These are phyloP conservation scores for Colletotrichum sp. DNA, from an alignment of 2,329 filamentous ascomycete genomes.

Conservation along the genomic window DNA sequence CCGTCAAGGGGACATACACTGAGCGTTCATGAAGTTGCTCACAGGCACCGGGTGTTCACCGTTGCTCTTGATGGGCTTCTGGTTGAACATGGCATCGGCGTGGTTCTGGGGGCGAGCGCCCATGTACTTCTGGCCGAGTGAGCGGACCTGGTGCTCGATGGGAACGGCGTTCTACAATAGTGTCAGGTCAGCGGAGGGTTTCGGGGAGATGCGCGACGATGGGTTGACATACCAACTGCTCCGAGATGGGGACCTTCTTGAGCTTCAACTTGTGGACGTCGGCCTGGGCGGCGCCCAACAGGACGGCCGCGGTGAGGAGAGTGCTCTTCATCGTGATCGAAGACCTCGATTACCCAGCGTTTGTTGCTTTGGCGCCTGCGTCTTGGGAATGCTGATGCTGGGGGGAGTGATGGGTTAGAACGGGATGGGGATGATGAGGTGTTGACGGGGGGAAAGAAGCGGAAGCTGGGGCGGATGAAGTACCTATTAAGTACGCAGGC, in stretches of 20 bases:
- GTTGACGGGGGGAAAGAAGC: constrained; percentile 16
- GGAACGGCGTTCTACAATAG: constrained; percentile 70
- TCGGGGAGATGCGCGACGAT: not conserved
- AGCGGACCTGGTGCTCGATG: constrained; percentile 80
- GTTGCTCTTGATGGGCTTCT: constrained; percentile 69
- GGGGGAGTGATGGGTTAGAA: not conserved
- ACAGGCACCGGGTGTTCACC: constrained; percentile 83
- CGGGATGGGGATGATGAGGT: constrained; percentile 15
- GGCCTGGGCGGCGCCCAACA: constrained; percentile 83
- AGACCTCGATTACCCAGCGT: not conserved
- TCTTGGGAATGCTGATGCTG: constrained; percentile 9
- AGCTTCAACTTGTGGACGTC: constrained; percentile 96
- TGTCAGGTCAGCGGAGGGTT: constrained; percentile 16
- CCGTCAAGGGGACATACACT: constrained; percentile 71
- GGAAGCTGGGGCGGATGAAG: constrained; percentile 11
- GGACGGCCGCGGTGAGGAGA: constrained; percentile 77
- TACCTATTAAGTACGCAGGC: constrained; percentile 20
- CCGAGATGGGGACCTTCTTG: constrained; percentile 90
- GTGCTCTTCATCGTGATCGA: constrained; percentile 80
- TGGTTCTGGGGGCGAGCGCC: constrained; percentile 75
- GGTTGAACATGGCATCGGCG: constrained; percentile 79
- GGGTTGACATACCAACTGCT: constrained; percentile 79
- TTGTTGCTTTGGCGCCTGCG: constrained; percentile 3
- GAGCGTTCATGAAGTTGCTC: constrained; percentile 97
- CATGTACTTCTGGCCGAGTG: constrained; percentile 96